These are phyloP conservation scores for Garcia nutans DNA, from an alignment of 345 rosid species.

Conservation along the genomic window DNA sequence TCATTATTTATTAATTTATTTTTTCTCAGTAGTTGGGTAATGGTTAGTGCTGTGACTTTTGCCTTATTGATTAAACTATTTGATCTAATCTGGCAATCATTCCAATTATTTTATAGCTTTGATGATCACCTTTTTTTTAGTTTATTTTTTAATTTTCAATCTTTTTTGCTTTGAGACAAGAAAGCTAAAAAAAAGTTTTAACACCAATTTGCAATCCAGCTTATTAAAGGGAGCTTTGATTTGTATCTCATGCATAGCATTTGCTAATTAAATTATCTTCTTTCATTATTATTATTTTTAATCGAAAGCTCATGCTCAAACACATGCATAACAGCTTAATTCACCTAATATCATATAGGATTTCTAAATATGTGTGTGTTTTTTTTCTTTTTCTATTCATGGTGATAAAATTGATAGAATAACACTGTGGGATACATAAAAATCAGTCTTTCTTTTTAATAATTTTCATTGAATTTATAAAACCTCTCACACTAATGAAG, in stretches of 20 bases:
- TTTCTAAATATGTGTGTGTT: no score
- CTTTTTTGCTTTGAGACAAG: conserved; percentile 13
- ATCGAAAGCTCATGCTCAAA: neutral
- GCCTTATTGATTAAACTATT: conserved; percentile 19
- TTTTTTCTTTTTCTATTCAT: no score
- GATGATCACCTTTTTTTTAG: conserved; percentile 10
- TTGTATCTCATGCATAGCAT: neutral
- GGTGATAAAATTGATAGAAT: no score
- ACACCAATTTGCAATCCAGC: neutral
- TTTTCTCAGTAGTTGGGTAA: conserved; percentile 5
- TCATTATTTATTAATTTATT: neutral
- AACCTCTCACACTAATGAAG: no score
- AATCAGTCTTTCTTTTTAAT: no score
- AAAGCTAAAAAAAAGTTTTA: neutral
- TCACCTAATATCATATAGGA: no score
- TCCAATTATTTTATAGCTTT: conserved; percentile 7
- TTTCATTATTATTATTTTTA: neutral
- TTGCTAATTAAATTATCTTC: neutral
- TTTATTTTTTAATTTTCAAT: neutral
- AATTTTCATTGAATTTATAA: no score
- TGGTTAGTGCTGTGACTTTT: conserved; percentile 21
- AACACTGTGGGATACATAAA: no score
- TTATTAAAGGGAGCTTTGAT: neutral
- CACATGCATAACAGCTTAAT: neutral
- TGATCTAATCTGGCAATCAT: conserved; percentile 2